Evolutionary conservation across 139 green algal genomes (phyloP).

Genomic region (Marvania coccoides): DNA sequence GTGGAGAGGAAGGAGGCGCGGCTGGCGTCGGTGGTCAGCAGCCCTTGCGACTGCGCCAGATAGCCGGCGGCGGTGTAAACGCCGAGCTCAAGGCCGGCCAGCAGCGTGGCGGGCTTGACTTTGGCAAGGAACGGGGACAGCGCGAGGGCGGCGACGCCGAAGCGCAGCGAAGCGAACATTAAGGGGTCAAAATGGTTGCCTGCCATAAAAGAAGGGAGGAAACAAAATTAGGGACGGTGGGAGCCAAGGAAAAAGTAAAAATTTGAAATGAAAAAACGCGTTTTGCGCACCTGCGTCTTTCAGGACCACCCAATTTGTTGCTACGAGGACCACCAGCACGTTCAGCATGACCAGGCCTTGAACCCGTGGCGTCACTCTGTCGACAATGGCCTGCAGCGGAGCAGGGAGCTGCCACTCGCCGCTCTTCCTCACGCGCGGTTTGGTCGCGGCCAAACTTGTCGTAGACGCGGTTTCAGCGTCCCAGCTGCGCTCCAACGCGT

Average conservation of each 20-base stretch:
- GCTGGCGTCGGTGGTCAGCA: conserved; percentile 60
- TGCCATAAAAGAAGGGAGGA: too few species aligned
- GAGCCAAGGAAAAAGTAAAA: too few species aligned
- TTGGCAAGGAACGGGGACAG: conserved; percentile 32
- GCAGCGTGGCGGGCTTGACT: neutral
- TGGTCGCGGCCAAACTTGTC: too few species aligned
- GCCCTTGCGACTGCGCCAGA: conserved; percentile 45
- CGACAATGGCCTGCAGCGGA: neutral
- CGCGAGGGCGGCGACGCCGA: conserved; percentile 26
- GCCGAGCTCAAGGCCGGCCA: conserved; percentile 34
- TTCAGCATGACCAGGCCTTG: conserved; percentile 28
- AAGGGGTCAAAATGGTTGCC: conserved; percentile 17
- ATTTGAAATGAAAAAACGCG: too few species aligned
- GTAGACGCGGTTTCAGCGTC: too few species aligned
- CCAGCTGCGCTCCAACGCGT: too few species aligned
- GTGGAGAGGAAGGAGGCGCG: conserved; percentile 65
- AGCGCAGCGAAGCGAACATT: conserved; percentile 26
- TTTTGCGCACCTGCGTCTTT: conserved; percentile 14
- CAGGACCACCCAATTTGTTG: conserved; percentile 39
- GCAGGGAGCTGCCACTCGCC: too few species aligned
- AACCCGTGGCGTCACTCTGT: neutral
- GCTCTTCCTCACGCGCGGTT: too few species aligned
- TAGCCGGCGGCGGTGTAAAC: conserved; percentile 39
- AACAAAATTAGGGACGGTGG: too few species aligned
- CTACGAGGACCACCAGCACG: conserved; percentile 27